Evolutionary conservation across 164 flowering plant species (phyloP).

Genomic region (Annona squamosa): DNA sequence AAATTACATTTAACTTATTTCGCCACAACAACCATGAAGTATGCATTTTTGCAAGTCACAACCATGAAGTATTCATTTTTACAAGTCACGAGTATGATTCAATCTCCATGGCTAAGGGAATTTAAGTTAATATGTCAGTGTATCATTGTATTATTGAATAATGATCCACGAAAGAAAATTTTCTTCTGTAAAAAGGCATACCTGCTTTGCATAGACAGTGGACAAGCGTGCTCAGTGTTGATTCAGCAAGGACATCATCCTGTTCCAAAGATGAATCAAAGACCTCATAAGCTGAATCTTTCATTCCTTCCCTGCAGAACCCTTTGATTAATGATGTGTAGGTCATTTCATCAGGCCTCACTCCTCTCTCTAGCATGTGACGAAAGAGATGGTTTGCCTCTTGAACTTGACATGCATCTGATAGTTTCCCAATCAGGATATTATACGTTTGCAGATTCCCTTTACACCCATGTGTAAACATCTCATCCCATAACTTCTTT

Average conservation of each 20-base stretch:
- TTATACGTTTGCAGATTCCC: conserved; percentile 65
- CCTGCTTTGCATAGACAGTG: conserved; percentile 58
- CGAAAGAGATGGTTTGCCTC: conserved; percentile 55
- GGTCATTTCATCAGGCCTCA: conserved; percentile 45
- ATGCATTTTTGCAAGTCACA: neutral
- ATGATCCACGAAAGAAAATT: neutral
- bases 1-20: no score
- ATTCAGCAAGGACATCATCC: conserved; percentile 35
- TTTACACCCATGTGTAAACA: conserved; percentile 68
- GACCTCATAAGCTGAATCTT: conserved; percentile 50
- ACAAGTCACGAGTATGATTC: neutral
- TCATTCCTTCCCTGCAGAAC: conserved; percentile 48
- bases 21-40: no score
- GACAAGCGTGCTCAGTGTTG: conserved; percentile 38
- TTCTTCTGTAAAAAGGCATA: conserved; percentile 12
- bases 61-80: neutral
- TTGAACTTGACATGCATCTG: conserved; percentile 51
- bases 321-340: conserved; percentile 61
- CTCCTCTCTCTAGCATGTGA: conserved; percentile 61
- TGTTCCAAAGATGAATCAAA: conserved; percentile 42
- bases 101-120: neutral
- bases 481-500: conserved; percentile 89
- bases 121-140: neutral
- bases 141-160: no score
- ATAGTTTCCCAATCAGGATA: conserved; percentile 60